Evolutionary conservation across 169 alveolate species (phyloP).

Genomic region (Plasmodium vinckei): DNA sequence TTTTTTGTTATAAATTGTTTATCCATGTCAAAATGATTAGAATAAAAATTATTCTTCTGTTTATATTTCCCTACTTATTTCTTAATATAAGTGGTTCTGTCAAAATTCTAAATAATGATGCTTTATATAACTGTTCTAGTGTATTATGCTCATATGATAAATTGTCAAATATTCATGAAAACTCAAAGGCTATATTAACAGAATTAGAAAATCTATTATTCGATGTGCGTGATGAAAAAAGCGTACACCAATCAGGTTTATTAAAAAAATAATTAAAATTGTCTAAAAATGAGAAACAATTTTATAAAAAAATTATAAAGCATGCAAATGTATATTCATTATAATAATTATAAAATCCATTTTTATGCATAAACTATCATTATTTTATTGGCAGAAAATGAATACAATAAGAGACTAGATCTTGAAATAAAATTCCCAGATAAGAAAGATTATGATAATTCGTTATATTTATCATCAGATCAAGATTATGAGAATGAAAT

Average conservation of each 20-base stretch:
- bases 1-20: background rate
- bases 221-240: constrained; percentile 53
- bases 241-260: constrained; percentile 38
- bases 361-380: background rate
- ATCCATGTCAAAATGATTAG: constrained; percentile 43
- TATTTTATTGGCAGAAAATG: constrained; percentile 14
- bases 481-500: constrained; percentile 50
- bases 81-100: constrained; percentile 17
- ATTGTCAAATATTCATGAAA: constrained; percentile 46
- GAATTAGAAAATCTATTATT: constrained; percentile 51
- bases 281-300: background rate
- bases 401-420: constrained; percentile 22
- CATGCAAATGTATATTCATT: background rate
- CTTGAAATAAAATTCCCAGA: constrained; percentile 54
- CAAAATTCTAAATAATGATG: background rate
- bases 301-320: background rate
- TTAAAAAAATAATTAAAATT: constrained; percentile 7
- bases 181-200: constrained; percentile 46
- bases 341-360: background rate
- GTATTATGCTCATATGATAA: constrained; percentile 49
- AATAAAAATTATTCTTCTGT: background rate
- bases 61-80: constrained; percentile 13
- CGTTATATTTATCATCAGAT: constrained; percentile 24
- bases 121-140: constrained; percentile 47
- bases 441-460: constrained; percentile 25